A percentile compares a stretch with the other conserved stretches of the same genome.
Evolutionary conservation across 2,329 filamentous ascomycete genomes (phyloP).

Genomic region (Colletotrichum viniferum): DNA sequence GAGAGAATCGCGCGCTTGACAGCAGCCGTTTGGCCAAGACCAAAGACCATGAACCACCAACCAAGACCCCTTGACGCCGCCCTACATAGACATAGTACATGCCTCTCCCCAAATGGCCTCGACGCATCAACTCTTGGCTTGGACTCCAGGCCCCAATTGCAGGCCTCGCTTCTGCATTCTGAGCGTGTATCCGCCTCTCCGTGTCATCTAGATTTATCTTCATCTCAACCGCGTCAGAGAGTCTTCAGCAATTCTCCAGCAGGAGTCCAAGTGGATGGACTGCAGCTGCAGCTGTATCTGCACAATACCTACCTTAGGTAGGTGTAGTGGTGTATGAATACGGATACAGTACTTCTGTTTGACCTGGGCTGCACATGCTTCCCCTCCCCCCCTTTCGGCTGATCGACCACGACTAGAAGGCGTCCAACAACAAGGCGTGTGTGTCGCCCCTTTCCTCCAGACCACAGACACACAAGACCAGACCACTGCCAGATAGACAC

Average conservation of each 20-base stretch:
- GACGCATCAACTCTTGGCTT: slow-evolving; percentile 6
- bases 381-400: slow-evolving; percentile 11
- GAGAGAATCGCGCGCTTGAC: neutral
- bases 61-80: neutral
- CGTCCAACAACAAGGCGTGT: slow-evolving; percentile 2
- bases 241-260: neutral
- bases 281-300: neutral
- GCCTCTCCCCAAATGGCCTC: neutral
- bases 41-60: neutral
- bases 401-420: slow-evolving; percentile 13
- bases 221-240: neutral
- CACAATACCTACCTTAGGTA: too few relatives aligned
- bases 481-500: neutral
- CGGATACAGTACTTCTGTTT: neutral
- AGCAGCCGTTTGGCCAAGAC: neutral
- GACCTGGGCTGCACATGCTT: neutral
- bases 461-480: neutral
- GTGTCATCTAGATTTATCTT: neutral
- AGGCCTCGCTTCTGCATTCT: neutral
- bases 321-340: neutral
- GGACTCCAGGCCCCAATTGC: neutral
- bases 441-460: slow-evolving; percentile 13
- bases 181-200: neutral
- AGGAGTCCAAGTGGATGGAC: neutral
- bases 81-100: neutral